These are phyloP conservation scores for Polygonum aviculare DNA, from an alignment of 148 eudicot species.

Conservation along the genomic window DNA sequence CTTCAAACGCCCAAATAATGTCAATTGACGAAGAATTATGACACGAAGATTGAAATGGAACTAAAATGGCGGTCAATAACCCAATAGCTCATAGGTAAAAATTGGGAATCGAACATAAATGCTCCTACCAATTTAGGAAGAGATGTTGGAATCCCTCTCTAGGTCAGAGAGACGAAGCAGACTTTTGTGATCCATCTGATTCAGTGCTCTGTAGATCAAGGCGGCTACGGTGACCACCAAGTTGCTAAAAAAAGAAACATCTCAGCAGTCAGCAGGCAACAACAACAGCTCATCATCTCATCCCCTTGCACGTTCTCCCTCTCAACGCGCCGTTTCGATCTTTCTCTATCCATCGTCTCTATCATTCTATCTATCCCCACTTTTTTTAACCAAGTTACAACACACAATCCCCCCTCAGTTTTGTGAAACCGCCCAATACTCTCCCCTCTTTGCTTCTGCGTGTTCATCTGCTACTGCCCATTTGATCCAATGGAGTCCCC, in stretches of 20 bases:
- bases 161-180: background rate
- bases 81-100: too few species aligned
- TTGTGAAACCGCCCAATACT: background rate
- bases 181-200: background rate
- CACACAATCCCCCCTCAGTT: background rate
- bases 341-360: background rate
- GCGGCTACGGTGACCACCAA: background rate
- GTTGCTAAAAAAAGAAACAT: background rate
- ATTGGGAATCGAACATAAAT: too few species aligned
- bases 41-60: too few species aligned
- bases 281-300: conserved; percentile 6
- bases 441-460: background rate
- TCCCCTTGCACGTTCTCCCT: background rate
- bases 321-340: conserved; percentile 7
- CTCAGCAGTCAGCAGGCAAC: background rate
- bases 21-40: too few species aligned
- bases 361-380: background rate
- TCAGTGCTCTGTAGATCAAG: background rate
- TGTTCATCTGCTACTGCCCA: background rate
- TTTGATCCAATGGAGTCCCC: conserved; percentile 43
- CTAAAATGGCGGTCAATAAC: too few species aligned
- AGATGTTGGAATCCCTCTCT: background rate
- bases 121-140: too few species aligned
- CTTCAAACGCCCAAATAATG: too few species aligned
- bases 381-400: background rate